Evolutionary conservation across 2,329 filamentous ascomycete genomes (phyloP).

Genomic region (Akanthomyces uredinophilus): DNA sequence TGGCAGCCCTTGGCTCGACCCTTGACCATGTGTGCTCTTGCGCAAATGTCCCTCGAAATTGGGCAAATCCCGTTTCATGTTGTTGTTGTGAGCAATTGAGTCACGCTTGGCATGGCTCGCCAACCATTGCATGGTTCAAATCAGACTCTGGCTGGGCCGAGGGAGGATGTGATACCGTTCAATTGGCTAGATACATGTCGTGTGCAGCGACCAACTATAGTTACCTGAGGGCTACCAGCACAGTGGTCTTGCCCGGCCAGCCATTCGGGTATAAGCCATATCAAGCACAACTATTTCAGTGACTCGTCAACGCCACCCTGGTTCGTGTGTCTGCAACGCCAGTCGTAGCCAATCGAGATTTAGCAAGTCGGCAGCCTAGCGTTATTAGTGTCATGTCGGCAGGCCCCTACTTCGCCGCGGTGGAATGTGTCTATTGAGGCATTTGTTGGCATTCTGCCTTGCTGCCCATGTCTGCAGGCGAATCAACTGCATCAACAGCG

Average conservation of each 20-base stretch:
- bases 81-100: too few relatives aligned
- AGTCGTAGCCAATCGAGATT: constrained; percentile 9
- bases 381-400: neutral
- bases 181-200: neutral
- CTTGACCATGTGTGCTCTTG: neutral
- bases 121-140: neutral
- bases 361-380: constrained; percentile 4
- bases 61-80: neutral
- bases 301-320: constrained; percentile 4
- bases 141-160: too few relatives aligned
- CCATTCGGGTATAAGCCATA: constrained; percentile 10
- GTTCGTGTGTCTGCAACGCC: neutral
- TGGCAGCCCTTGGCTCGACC: neutral
- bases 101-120: neutral
- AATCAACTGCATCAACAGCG: neutral
- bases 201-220: neutral
- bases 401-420: neutral
- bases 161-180: neutral
- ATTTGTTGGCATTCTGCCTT: neutral
- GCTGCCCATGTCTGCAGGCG: neutral
- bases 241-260: neutral
- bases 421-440: constrained; percentile 2
- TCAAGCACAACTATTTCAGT: constrained; percentile 4
- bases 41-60: neutral
- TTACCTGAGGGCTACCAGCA: neutral